Percentiles rank a stretch among this genome's conserved stretches.
phyloP scores from a whole-genome alignment of 2,329 filamentous ascomycete species.

The Verticillium dahliae region DNA sequence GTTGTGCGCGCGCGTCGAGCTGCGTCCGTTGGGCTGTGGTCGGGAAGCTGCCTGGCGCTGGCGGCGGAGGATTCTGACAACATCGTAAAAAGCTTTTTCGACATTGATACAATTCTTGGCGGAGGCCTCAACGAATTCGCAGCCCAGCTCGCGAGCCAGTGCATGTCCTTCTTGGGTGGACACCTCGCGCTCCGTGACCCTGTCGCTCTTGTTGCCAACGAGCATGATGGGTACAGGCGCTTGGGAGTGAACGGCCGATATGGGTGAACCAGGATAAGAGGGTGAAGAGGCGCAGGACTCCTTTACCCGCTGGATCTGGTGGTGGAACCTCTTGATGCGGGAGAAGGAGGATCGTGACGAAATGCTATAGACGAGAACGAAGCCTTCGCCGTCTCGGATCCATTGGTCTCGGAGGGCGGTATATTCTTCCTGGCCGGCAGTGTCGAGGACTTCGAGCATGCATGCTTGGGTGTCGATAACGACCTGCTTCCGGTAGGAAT shows the following conservation, averaged over 20 bases:
- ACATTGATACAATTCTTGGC: slow-evolving; percentile 98
- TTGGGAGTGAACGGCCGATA: slow-evolving; percentile 51
- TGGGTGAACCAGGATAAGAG: slow-evolving; percentile 69
- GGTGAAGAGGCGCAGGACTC: slow-evolving; percentile 76
- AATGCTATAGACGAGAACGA: slow-evolving; percentile 97
- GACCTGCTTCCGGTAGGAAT: slow-evolving; percentile 82
- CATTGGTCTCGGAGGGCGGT: slow-evolving; percentile 94
- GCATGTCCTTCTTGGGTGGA: slow-evolving; percentile 94
- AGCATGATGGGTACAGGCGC: slow-evolving; percentile 90
- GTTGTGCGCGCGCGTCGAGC: slow-evolving; percentile 8
- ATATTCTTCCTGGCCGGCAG: slow-evolving; percentile 97
- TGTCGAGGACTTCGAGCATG: slow-evolving; percentile 97
- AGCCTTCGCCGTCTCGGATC: slow-evolving; percentile 96
- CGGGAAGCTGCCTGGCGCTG: slow-evolving; percentile 59
- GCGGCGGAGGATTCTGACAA: slow-evolving; percentile 81
- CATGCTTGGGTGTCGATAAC: slow-evolving; percentile 93
- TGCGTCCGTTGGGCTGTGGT: slow-evolving; percentile 17
- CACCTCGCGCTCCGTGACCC: slow-evolving; percentile 91
- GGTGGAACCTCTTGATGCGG: slow-evolving; percentile 91
- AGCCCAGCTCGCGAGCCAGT: slow-evolving; percentile 83
- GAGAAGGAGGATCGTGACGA: slow-evolving; percentile 93
- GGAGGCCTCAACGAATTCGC: slow-evolving; percentile 94
- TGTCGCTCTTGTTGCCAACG: slow-evolving; percentile 73
- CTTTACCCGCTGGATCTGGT: slow-evolving; percentile 95
- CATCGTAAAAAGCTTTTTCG: slow-evolving; percentile 97